Conservation (phyloP, 2,329 filamentous ascomycete genomes). For the Sarocladium oryzae region DNA sequence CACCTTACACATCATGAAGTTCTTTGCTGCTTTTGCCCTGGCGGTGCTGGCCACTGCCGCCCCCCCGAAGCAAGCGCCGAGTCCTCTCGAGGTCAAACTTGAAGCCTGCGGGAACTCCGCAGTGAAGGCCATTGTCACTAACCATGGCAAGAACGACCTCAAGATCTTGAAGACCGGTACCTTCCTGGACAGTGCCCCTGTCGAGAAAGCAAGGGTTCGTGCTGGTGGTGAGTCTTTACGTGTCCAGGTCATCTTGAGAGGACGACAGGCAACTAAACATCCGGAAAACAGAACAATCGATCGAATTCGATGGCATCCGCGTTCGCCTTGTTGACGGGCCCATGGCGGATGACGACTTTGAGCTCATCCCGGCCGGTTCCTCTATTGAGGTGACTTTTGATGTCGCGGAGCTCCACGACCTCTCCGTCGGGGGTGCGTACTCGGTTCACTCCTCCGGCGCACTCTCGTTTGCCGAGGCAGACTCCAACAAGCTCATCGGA, state of each 20-base stretch:
- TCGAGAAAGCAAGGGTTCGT: constrained; percentile 43
- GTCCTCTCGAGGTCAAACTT: constrained; percentile 32
- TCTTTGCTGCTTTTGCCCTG: constrained; percentile 6
- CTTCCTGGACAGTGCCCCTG: constrained; percentile 37
- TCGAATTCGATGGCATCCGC: constrained; percentile 44
- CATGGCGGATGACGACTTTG: constrained; percentile 38
- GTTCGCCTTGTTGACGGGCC: constrained; percentile 32
- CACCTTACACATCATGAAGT: constrained; percentile 14
- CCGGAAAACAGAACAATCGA: constrained; percentile 24
- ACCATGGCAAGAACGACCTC: constrained; percentile 36
- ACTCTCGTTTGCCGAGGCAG: constrained; percentile 43
- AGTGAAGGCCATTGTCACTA: constrained; percentile 41
- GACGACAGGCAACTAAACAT: not conserved
- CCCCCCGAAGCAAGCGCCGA: constrained; percentile 8
- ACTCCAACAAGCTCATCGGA: constrained; percentile 34
- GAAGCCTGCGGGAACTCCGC: constrained; percentile 36
- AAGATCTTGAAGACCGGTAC: constrained; percentile 43
- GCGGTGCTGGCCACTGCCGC: constrained; percentile 26
- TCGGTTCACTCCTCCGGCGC: constrained; percentile 46
- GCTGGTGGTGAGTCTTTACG: constrained; percentile 28
- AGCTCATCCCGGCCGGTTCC: constrained; percentile 34
- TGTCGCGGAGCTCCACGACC: constrained; percentile 44
- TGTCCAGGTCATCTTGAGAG: not conserved
- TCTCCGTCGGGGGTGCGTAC: constrained; percentile 40
- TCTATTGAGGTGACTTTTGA: constrained; percentile 44